Conservation (phyloP, 768 basidiomycete species). For the Chlorophyllum brunneum region DNA sequence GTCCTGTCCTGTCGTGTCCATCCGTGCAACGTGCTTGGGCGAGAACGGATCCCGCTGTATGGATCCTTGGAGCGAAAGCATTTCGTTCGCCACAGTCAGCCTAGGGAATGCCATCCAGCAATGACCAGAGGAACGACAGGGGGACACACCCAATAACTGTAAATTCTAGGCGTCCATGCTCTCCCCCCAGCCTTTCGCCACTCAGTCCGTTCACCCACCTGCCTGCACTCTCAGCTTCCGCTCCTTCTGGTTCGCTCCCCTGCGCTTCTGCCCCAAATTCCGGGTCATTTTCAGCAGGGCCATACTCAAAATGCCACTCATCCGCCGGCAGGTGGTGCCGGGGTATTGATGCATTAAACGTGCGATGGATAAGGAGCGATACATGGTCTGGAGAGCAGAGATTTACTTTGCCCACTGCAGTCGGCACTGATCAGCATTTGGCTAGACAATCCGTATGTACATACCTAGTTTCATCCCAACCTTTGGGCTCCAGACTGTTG, state of each 20-base stretch:
- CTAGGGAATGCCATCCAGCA: slow-evolving; percentile 34
- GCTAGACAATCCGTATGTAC: slow-evolving; percentile 20
- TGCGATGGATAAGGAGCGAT: slow-evolving; percentile 83
- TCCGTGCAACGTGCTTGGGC: slow-evolving; percentile 38
- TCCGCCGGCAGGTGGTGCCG: slow-evolving; percentile 83
- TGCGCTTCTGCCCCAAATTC: slow-evolving; percentile 48
- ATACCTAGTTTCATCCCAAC: slow-evolving; percentile 78
- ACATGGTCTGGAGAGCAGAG: slow-evolving; percentile 91
- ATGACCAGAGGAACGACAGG: background rate
- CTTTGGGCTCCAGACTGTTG: slow-evolving; percentile 84
- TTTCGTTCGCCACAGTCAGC: slow-evolving; percentile 86
- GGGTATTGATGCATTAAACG: slow-evolving; percentile 95
- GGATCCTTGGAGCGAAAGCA: slow-evolving; percentile 87
- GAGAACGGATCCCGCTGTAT: slow-evolving; percentile 76
- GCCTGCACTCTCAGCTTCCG: slow-evolving; percentile 48
- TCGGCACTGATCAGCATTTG: slow-evolving; percentile 1
- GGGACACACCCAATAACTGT: slow-evolving; percentile 80
- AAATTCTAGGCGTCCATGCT: slow-evolving; percentile 67
- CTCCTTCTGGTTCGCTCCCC: slow-evolving; percentile 22
- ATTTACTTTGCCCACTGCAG: slow-evolving; percentile 77
- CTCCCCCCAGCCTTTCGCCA: slow-evolving; percentile 64
- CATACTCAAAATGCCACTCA: slow-evolving; percentile 84
- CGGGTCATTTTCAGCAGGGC: slow-evolving; percentile 75
- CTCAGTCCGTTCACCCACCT: slow-evolving; percentile 78
- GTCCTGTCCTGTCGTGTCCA: slow-evolving; percentile 16